A percentile compares a stretch with the other conserved stretches of the same genome.
Conservation (phyloP, 495 filamentous ascomycete species). For the Aspergillus bertholletiae region DNA sequence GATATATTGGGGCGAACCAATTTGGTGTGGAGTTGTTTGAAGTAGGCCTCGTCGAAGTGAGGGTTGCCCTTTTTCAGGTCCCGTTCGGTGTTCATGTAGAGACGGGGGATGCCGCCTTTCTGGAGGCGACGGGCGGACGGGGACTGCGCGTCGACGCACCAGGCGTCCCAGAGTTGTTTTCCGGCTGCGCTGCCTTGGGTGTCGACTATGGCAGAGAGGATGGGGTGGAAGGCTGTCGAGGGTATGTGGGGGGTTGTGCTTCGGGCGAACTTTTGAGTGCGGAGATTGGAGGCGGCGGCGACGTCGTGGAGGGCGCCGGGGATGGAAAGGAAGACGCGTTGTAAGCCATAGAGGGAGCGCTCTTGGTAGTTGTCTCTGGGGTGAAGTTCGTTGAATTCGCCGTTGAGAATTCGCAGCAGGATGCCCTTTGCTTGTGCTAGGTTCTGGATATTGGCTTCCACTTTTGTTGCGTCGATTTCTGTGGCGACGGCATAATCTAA, state of each 20-base stretch:
- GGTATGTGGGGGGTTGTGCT: conserved; percentile 27
- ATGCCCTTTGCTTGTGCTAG: conserved; percentile 29
- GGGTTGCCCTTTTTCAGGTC: conserved; percentile 22
- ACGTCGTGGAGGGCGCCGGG: conserved; percentile 23
- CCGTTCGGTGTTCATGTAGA: conserved; percentile 23
- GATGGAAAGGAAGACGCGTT: conserved; percentile 24
- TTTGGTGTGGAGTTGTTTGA: conserved; percentile 22
- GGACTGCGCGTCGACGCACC: conserved; percentile 33
- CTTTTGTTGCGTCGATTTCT: neutral
- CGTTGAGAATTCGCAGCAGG: conserved; percentile 27
- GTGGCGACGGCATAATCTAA: conserved; percentile 24
- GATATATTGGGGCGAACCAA: conserved; percentile 33
- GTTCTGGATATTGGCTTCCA: neutral
- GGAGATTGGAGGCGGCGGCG: conserved; percentile 15
- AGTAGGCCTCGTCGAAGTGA: conserved; percentile 27
- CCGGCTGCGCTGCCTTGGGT: conserved; percentile 39
- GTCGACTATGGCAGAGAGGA: conserved; percentile 49
- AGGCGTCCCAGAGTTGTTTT: conserved; percentile 35
- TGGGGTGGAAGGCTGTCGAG: conserved; percentile 39
- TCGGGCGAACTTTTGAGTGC: conserved; percentile 11
- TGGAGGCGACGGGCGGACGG: conserved; percentile 20
- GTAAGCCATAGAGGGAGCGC: conserved; percentile 23
- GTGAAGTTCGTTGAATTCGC: conserved; percentile 30
- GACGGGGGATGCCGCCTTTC: conserved; percentile 27
- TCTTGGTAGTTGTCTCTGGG: conserved; percentile 24